Conservation (phyloP, 2,329 filamentous ascomycete genomes). For the Claviceps pazoutovae region DNA sequence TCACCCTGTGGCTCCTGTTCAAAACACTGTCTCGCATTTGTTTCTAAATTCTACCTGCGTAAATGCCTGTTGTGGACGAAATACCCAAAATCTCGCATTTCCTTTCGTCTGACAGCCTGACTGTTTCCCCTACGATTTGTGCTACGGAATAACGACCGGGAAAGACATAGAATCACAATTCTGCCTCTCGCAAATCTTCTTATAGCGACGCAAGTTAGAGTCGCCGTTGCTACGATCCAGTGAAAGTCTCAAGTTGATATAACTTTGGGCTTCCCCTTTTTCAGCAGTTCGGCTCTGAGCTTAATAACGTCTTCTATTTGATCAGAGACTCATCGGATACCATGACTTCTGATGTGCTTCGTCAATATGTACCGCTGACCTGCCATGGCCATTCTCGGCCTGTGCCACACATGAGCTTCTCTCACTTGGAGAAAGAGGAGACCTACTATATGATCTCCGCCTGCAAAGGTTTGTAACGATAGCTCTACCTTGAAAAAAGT, state of each 20-base stretch:
- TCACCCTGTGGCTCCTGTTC: neutral
- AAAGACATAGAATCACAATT: neutral
- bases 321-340: neutral
- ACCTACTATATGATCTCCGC: conserved; percentile 88
- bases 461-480: conserved; percentile 54
- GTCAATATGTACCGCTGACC: conserved; percentile 71
- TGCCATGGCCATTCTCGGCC: conserved; percentile 91
- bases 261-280: neutral
- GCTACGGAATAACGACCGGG: conserved; percentile 2
- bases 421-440: conserved; percentile 65
- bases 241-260: neutral
- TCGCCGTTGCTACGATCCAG: neutral
- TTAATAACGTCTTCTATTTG: neutral
- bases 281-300: neutral
- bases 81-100: conserved; percentile 1
- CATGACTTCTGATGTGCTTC: conserved; percentile 24
- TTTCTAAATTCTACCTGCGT: neutral
- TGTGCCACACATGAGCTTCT: conserved; percentile 85
- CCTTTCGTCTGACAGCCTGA: neutral
- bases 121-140: neutral
- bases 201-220: neutral
- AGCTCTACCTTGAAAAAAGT: neutral
- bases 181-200: neutral
- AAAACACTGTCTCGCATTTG: neutral
- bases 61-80: conserved; percentile 1